Evolutionary conservation across 2,329 filamentous ascomycete species (phyloP), one percentile per base, ranked within the genome.

Genomic region (Xylaria hypoxylon): DNA sequence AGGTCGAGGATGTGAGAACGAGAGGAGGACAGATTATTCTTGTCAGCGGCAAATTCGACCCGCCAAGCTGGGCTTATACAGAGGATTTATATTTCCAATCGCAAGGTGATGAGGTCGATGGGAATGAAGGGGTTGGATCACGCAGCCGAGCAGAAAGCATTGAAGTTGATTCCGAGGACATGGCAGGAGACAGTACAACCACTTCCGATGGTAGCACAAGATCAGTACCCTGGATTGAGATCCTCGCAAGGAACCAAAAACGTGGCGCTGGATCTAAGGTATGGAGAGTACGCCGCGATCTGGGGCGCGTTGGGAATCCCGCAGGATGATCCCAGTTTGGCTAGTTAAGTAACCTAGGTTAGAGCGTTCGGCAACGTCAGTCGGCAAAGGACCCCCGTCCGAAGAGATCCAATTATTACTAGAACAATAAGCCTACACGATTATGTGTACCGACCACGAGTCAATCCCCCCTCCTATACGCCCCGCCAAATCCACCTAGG

Each of bases 61-160:
- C 86, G 1, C 89, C 90, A 0, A 87, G 83, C 2, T 93, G 90
- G 90, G 88, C 89, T 1, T 92, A 91, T 68, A 86, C 87, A 0
- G 90, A 92, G 74, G 86, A 90, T 40, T 70, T 89, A 17, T 84
- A 88, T 69, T 72, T 70, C 50, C 67, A 68, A 76, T 78, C 15
- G 74, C 59, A 65, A 19, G 64, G 44, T 19, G 70, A 74, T 5
- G 68, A 11, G 8, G 70, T 67, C 5, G 70, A 73, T 10, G 68
- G 6, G n/a, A 70, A 72, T 15, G 73, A 73, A 35, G 64, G 53
- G 24, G 50, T 61, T 7, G 74, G 71, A 15, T 57, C 61, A 1
- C 72, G 77, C 4, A 68, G 72, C 19, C 62, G 68, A 17, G 65
- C 77, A 33, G 78, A 81, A 44, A 68, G 63, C 11, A 68, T 77